These are phyloP conservation scores for Amaranthus hypochondriacus DNA, from an alignment of 148 eudicot species.

Conservation along the genomic window DNA sequence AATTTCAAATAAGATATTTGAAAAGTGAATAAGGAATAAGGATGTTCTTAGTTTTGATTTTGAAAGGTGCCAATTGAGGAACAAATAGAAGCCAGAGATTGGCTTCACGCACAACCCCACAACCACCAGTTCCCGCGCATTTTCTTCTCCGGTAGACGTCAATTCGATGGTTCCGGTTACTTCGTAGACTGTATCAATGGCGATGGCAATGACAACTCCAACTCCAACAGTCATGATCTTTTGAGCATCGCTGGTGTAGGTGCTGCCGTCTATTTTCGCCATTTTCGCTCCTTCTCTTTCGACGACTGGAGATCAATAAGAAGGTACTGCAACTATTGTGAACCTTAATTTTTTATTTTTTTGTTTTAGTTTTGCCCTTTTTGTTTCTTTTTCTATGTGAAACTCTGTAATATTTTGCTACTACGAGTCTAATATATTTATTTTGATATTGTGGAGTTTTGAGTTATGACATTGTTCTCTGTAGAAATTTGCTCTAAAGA, in stretches of 20 bases:
- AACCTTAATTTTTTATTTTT: background rate
- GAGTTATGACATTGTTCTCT: too few relatives aligned
- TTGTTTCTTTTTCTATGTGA: background rate
- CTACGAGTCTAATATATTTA: too few relatives aligned
- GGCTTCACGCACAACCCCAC: slow-evolving; percentile 60
- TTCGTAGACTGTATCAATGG: background rate
- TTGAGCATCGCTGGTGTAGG: slow-evolving; percentile 87
- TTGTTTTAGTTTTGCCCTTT: background rate
- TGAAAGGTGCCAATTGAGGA: slow-evolving; percentile 68
- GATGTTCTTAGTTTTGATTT: background rate
- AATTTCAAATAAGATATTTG: too few relatives aligned
- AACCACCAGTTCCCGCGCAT: slow-evolving; percentile 58
- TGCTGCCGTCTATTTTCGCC: slow-evolving; percentile 70
- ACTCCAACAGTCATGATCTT: slow-evolving; percentile 28
- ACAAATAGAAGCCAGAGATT: slow-evolving; percentile 68
- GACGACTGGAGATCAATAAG: slow-evolving; percentile 77
- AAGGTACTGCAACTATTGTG: slow-evolving; percentile 38
- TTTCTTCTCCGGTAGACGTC: slow-evolving; percentile 76
- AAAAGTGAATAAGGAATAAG: too few relatives aligned
- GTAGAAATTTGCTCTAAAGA: too few relatives aligned
- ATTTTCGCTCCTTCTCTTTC: slow-evolving; percentile 55
- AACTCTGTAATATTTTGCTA: background rate
- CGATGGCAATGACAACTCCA: slow-evolving; percentile 6
- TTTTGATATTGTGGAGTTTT: too few relatives aligned
- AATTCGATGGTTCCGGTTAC: slow-evolving; percentile 24